A percentile compares a stretch with the other conserved stretches of the same genome.
Evolutionary conservation across 352 stramenopile genomes (phyloP).

Genomic region (Pythium biforme): DNA sequence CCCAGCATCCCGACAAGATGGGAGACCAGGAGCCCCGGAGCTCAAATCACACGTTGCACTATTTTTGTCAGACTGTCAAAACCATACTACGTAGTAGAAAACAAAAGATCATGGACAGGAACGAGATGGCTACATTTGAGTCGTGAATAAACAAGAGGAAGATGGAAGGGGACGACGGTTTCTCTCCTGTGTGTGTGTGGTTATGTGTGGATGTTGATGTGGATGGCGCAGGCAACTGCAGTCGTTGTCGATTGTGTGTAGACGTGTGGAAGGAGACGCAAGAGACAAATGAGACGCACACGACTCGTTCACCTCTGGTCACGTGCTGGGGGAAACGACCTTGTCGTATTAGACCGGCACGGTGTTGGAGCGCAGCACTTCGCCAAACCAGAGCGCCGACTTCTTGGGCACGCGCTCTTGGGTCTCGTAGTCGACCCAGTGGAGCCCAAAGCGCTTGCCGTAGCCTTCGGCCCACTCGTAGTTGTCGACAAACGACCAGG

Average conservation of each 20-base stretch:
- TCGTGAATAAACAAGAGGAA: background rate
- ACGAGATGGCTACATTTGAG: conserved; percentile 19
- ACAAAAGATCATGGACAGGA: conserved; percentile 6
- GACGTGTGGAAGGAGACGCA: too few relatives aligned
- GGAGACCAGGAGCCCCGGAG: too few relatives aligned
- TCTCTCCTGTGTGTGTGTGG: background rate
- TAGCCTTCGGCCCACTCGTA: conserved; percentile 91
- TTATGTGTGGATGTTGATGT: background rate
- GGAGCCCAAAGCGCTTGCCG: conserved; percentile 52
- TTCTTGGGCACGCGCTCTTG: conserved; percentile 61
- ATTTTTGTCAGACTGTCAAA: conserved; percentile 3
- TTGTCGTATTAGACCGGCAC: conserved; percentile 31
- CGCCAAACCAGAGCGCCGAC: conserved; percentile 52
- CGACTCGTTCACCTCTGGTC: too few relatives aligned
- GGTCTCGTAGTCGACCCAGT: conserved; percentile 45
- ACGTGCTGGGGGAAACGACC: too few relatives aligned
- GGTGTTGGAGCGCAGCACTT: conserved; percentile 47
- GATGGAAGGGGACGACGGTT: background rate
- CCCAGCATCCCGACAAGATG: too few relatives aligned
- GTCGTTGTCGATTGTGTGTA: background rate
- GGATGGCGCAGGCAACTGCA: background rate
- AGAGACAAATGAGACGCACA: too few relatives aligned
- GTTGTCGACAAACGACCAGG: conserved; percentile 94
- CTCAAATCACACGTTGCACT: too few relatives aligned
- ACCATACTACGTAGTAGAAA: too few relatives aligned